These are phyloP conservation scores for Eustoma russellianum DNA, from an alignment of 257 asterid genomes.

Conservation along the genomic window DNA sequence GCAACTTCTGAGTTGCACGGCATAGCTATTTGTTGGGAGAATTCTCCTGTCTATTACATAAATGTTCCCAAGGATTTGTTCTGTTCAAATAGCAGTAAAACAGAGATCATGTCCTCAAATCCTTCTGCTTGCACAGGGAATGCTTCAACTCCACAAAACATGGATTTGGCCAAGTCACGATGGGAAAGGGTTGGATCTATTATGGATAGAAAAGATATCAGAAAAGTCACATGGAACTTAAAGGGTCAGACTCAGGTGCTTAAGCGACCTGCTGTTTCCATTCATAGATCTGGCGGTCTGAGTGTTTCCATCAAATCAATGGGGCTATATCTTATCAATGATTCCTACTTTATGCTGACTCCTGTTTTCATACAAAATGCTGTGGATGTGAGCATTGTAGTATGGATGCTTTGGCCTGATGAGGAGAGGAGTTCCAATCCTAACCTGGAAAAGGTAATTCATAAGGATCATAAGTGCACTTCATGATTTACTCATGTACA, in stretches of 20 bases:
- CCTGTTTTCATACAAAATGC: slow-evolving; percentile 45
- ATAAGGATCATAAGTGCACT: slow-evolving; percentile 1
- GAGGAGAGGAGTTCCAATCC: slow-evolving; percentile 82
- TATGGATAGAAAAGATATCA: slow-evolving; percentile 54
- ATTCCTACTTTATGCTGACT: slow-evolving; percentile 46
- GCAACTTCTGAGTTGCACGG: slow-evolving; percentile 86
- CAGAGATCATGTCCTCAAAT: slow-evolving; percentile 15
- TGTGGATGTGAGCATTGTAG: slow-evolving; percentile 59
- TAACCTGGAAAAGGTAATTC: slow-evolving; percentile 75
- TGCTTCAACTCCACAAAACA: slow-evolving; percentile 35
- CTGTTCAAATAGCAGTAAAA: slow-evolving; percentile 28
- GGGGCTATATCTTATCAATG: slow-evolving; percentile 62
- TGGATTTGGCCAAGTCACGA: slow-evolving; percentile 63
- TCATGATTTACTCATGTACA: neutral
- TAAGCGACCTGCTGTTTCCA: slow-evolving; percentile 66
- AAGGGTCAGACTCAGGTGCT: slow-evolving; percentile 88
- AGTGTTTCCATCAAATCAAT: slow-evolving; percentile 46
- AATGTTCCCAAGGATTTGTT: slow-evolving; percentile 78
- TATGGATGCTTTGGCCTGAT: slow-evolving; percentile 97
- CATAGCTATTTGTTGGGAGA: slow-evolving; percentile 84
- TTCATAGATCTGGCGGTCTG: slow-evolving; percentile 44
- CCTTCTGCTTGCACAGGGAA: slow-evolving; percentile 24
- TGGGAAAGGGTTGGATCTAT: slow-evolving; percentile 64
- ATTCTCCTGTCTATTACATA: slow-evolving; percentile 79
- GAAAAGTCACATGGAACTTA: slow-evolving; percentile 75